Base-by-base conservation (phyloP, 2,329 filamentous ascomycete species). In the Epichloe scottii region DNA sequence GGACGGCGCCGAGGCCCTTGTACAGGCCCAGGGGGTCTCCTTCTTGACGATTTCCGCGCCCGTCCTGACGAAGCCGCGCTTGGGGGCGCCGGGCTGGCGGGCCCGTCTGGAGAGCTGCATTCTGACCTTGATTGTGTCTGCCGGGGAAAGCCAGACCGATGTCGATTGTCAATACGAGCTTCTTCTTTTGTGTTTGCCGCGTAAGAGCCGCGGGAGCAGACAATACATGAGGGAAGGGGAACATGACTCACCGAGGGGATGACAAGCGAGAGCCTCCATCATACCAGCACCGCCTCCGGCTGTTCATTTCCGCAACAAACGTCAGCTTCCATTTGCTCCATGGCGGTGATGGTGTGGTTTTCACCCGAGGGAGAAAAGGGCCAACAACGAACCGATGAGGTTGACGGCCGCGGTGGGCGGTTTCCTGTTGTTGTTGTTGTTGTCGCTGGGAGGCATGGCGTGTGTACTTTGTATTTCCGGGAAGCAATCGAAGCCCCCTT, bases 231-330 rank as follows among this genome's bases (percentile, higher is more conserved):
- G 41, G 34, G n/a, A n/a, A n/a, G 42, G 17, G 11, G 26, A 2
- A 21, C 8, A 5, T 6, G 17, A 46, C 76, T 61, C 77, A 91
- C 87, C 87, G 53, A 97, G 79, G 55, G 93, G 93, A 75, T 98
- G 93, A 70, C 93, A 98, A 50, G 76, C 89, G 56, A 98, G 82
- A 46, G 93, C 93, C 72, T 98, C 93, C 90, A 97, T 97, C 91
- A 97, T 96, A 64, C 93, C 93, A 60, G 93, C 93, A 70, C 89
- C 89, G 66, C 93, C 93, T 66, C 93, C 93, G 67, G 93, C 93
- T 95, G 60, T 37, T 17, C 43, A 35, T 42, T 10, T 14, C 21
- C 19, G 19, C 40, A 38, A 21, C n/a, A n/a, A 3, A 14, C 35
- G 21, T 51, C 34, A 46, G 43, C 37, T 51, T 51, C 43, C 26